Conservation (phyloP, 225 moss, liverwort and hornwort genomes). For the Rhytidiadelphus loreus region DNA sequence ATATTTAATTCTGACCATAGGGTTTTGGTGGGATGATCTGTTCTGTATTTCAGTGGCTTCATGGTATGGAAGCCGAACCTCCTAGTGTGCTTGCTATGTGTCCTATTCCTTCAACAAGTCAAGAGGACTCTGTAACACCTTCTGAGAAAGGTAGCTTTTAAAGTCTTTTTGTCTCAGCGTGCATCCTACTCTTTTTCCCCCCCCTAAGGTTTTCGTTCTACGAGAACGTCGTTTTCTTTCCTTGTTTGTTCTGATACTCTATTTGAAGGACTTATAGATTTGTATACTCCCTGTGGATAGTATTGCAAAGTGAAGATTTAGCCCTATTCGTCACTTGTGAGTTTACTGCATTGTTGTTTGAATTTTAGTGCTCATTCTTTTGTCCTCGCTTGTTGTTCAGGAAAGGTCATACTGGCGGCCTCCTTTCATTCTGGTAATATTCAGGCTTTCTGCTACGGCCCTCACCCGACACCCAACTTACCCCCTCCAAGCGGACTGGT, state of each 20-base stretch:
- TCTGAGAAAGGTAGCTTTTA: slow-evolving; percentile 17
- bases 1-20: not conserved
- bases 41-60: slow-evolving; percentile 68
- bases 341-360: not conserved
- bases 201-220: not conserved
- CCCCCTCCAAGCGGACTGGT: not conserved
- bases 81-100: slow-evolving; percentile 71
- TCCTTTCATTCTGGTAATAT: slow-evolving; percentile 65
- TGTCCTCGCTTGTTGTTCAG: slow-evolving; percentile 23
- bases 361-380: not conserved
- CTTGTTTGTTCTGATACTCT: not conserved
- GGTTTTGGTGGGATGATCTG: slow-evolving; percentile 1
- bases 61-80: slow-evolving; percentile 80
- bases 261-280: not conserved
- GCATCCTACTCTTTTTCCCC: not conserved
- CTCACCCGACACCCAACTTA: slow-evolving; percentile 14
- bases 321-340: not conserved
- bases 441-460: slow-evolving; percentile 76
- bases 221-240: not conserved
- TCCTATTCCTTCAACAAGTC: slow-evolving; percentile 37
- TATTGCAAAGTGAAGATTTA: not conserved
- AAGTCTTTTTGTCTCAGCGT: not conserved
- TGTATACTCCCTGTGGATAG: not conserved
- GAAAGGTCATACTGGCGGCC: slow-evolving; percentile 75
- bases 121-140: not conserved